These are phyloP conservation scores for Pittosporum tobira DNA, from an alignment of 129 eudicot genomes.

Conservation along the genomic window DNA sequence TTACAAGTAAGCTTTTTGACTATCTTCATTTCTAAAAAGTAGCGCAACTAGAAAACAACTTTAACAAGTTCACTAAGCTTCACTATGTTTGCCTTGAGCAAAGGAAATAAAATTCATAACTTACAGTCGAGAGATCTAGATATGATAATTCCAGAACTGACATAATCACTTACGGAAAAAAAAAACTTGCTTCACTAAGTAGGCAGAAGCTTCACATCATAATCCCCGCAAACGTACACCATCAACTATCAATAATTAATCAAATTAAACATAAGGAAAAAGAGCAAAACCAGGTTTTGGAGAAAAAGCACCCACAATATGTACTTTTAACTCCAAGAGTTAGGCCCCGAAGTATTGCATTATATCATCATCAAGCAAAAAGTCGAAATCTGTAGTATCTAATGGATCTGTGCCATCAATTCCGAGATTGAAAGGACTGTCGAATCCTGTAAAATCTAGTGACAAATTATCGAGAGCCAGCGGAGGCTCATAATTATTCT, in stretches of 20 bases:
- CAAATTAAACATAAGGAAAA: not conserved
- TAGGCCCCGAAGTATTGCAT: constrained; percentile 38
- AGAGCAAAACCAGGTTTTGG: not conserved
- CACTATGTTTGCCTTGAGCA: constrained; percentile 2
- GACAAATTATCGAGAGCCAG: constrained; percentile 37
- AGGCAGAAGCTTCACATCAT: not conserved
- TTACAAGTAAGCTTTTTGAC: not conserved
- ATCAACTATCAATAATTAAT: not conserved
- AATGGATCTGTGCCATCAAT: constrained; percentile 32
- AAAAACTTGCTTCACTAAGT: not conserved
- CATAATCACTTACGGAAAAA: not conserved
- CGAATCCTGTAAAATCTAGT: constrained; percentile 32
- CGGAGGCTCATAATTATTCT: constrained; percentile 39
- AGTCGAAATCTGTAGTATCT: constrained; percentile 31
- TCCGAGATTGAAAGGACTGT: constrained; percentile 38
- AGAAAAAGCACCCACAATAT: constrained; percentile 1
- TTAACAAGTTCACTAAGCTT: not conserved
- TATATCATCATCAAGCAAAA: constrained; percentile 29
- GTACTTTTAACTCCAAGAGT: constrained; percentile 10
- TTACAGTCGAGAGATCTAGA: constrained; percentile 3
- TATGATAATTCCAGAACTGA: constrained; percentile 1
- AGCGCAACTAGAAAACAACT: not conserved
- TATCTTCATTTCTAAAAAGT: not conserved
- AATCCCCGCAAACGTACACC: not conserved
- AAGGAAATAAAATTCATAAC: not conserved